These are phyloP conservation scores for Adansonia gregorii DNA, from an alignment of 441 rosid genomes.

Conservation along the genomic window DNA sequence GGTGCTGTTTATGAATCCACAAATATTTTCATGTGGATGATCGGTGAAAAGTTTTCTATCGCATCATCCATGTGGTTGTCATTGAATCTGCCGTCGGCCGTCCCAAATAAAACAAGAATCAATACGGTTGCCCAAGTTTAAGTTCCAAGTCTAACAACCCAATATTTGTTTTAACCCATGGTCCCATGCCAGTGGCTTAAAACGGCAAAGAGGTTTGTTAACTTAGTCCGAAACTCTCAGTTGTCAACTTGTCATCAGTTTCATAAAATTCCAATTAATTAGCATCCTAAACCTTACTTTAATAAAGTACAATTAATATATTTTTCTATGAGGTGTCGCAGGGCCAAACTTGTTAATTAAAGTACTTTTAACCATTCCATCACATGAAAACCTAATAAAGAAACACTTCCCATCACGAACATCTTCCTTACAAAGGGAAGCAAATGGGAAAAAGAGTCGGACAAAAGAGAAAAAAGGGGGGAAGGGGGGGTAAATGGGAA, in stretches of 20 bases:
- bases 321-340: not conserved
- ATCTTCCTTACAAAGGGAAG: conserved; percentile 15
- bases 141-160: not conserved
- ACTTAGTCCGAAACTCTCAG: not conserved
- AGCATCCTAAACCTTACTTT: not conserved
- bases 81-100: no score
- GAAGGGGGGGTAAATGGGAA: not conserved
- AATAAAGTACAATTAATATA: not conserved
- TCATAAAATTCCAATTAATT: not conserved
- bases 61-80: no score
- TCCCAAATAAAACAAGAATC: no score
- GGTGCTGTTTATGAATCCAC: no score
- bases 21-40: no score
- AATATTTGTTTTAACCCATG: conserved; percentile 8
- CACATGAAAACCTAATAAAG: not conserved
- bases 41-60: no score
- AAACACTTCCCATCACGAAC: conserved; percentile 8
- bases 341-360: not conserved
- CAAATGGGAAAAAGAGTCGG: not conserved
- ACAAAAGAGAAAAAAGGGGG: not conserved
- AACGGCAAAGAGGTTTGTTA: not conserved
- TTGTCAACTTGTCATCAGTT: not conserved
- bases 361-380: conserved; percentile 2
- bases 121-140: no score
- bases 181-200: not conserved